A percentile compares a stretch with the other conserved stretches of the same genome.
Conservation (phyloP, 2,329 filamentous ascomycete species). For the Cercospora sp. region DNA sequence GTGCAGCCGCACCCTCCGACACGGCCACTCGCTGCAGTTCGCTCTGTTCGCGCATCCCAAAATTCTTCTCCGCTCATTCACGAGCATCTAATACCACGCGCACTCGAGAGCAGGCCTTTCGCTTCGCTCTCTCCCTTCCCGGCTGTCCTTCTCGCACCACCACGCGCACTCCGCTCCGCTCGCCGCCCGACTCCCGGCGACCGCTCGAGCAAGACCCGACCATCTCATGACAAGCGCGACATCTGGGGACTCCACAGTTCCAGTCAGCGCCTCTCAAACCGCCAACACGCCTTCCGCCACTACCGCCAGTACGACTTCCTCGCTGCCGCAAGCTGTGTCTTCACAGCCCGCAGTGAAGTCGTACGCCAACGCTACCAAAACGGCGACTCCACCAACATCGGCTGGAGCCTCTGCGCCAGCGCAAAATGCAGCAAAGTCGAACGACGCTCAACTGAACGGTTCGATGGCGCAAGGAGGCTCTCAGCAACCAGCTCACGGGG, state of each 20-base stretch:
- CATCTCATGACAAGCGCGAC: constrained; percentile 64
- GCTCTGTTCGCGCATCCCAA: constrained; percentile 5
- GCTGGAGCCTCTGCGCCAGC: constrained; percentile 51
- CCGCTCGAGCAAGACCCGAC: constrained; percentile 14
- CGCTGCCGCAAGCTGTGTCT: constrained; percentile 51
- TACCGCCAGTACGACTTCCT: constrained; percentile 54
- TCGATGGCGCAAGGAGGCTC: constrained; percentile 44
- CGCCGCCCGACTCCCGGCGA: constrained; percentile 9
- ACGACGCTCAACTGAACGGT: constrained; percentile 81
- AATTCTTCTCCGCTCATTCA: constrained; percentile 15
- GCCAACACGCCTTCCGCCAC: constrained; percentile 50
- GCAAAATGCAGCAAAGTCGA: constrained; percentile 55
- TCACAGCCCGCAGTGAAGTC: constrained; percentile 58
- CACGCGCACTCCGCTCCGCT: neutral
- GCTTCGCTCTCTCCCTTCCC: neutral
- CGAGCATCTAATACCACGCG: constrained; percentile 13
- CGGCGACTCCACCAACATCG: constrained; percentile 53
- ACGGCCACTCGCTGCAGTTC: constrained; percentile 6
- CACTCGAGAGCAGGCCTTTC: constrained; percentile 10
- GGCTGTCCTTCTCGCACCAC: neutral
- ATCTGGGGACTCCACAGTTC: constrained; percentile 52
- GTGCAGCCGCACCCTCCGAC: neutral
- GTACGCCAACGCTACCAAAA: constrained; percentile 64
- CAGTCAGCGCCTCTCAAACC: constrained; percentile 40
- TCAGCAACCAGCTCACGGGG: constrained; percentile 55